Evolutionary conservation across 257 asterid species (phyloP), one percentile per base, ranked within the genome.

Genomic region (Sherardia arvensis): DNA sequence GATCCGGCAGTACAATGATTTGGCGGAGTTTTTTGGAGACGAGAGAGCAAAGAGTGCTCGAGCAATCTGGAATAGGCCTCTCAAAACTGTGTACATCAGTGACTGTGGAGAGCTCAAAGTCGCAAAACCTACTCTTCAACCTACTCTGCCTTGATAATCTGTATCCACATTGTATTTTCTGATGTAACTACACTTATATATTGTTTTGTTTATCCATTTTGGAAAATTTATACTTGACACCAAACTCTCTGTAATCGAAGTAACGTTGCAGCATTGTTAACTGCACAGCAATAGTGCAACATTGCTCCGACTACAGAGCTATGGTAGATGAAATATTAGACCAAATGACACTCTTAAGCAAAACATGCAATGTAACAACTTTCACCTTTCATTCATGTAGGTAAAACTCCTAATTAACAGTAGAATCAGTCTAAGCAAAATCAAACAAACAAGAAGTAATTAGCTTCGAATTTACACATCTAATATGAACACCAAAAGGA

Each of bases 21-120:
- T 88, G n/a, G 96, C 95, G 1, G 87, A 86, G 84, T 85, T 84
- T 61, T 29, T 91, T 22, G 98, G 98, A 63, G 96, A 91, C 53
- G 98, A 78, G 53, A 84, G 98, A 77, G 96, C 98, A 17, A 91
- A 83, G 74, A 78, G 15, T 17, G 96, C 96, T 28, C 85, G 98
- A 1, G 87, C 87, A 22, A 88, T 83, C 69, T 91, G 98, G 98
- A 71, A 91, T 76, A 88, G 75, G 65, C 96, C 95, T 38, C 85
- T 84, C 26, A 70, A 91, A 76, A 88, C 96, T 14, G 77, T 91
- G 18, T 91, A 88, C 28, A 86, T 91, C 12, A 91, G 96, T 69
- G 84, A 86, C 27, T 91, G 94, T 67, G 98, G 95, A 40, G 85
- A 71, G 48, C 71, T 84, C n/a, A 80, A 80, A 69, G 87, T 86